Evolutionary conservation across 164 flowering plant species (phyloP), one percentile per base, ranked within the genome.

Genomic region (Umbellularia californica): DNA sequence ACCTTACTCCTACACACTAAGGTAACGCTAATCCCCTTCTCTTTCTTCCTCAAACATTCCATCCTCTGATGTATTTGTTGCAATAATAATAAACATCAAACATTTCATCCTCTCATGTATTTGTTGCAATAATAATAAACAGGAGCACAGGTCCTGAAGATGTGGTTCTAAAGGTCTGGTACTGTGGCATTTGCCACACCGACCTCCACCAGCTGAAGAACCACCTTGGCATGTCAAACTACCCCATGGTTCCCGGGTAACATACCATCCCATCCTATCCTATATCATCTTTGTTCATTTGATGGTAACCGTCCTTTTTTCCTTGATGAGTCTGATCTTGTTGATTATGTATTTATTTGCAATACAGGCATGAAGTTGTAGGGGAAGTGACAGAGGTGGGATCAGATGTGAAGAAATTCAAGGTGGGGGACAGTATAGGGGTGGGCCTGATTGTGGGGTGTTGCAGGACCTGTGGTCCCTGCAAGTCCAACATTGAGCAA

Each of bases 91-190:
- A 52, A 52, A 52, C 96, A 93, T 3, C 20, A 27, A 27, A 15
- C 6, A 23, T 64, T 22, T n/a, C 50, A 19, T 15, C 41, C 11
- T 2, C 33, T 14, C 12, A 20, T 13, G 2, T 47, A 15, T 64
- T 25, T 25, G 27, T 3, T 23, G 3, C 15, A 27, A 12, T 66
- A 50, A 60, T 72, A 75, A 52, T 13, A 55, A 55, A 19, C 96
- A 93, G 99, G 74, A 80, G 82, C 58, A 92, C 97, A 35, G 97
- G 95, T 17, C 85, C 94, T 15, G 92, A 91, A 71, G 99, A 95
- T 83, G 92, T 92, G 30, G 83, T 72, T 75, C 65, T 95, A 77
- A 87, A 82, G 79, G 91, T 88, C 20, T 47, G 85, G 28, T 87
- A 80, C 73, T 85, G 90, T 78, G 94, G 91, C 33, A 74, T 90